Evolutionary conservation across 306 rosid genomes (phyloP), one percentile per base, ranked within the genome.

Genomic region (Dryas drummondii): DNA sequence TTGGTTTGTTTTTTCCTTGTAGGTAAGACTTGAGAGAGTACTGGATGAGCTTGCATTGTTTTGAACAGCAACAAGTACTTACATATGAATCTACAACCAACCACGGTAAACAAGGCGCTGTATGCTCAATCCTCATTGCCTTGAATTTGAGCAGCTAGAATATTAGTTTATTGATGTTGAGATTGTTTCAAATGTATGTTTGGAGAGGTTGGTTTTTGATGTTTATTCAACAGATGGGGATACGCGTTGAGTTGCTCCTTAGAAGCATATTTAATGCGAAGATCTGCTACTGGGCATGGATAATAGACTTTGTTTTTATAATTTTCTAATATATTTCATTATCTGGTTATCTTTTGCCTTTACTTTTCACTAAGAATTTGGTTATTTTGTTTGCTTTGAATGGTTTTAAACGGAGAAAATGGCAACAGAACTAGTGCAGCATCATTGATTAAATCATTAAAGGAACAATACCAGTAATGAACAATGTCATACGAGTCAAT

Each of bases 1-100:
- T 12, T 47, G 4, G 32, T 14, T 54, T 7, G 46, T 57, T 26
- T 5, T 72, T 32, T 15, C 47, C 58, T 60, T 72, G 7, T 59
- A 72, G 68, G 68, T 72, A 16, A 56, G 76, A 46, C 66, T 67
- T 32, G 0, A 19, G 76, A 47, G 52, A 15, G 68, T 40, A 58
- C 37, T 6, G 58, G 59, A 59, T 47, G 48, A 59, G 58, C 68
- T 58, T 22, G 10, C 16, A 45, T 14, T 3, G 37, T 72, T 73
- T 47, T 26, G 19, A 71, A 27, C 55, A 71, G 1, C 3, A 37
- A 4, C 16, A 44, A 40, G 26, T 55, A 55, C 11, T 1, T 6
- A 42, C 17, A 27, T 1, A 47, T 19, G 45, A 40, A 63, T 63
- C 12, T 3, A 16, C 4, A 7, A 63, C 68, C 67, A 14, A 6